A percentile compares a stretch with the other conserved stretches of the same genome.
Evolutionary conservation across 805 yeast genomes (phyloP).

Genomic region (Monosporozyma aerobia): DNA sequence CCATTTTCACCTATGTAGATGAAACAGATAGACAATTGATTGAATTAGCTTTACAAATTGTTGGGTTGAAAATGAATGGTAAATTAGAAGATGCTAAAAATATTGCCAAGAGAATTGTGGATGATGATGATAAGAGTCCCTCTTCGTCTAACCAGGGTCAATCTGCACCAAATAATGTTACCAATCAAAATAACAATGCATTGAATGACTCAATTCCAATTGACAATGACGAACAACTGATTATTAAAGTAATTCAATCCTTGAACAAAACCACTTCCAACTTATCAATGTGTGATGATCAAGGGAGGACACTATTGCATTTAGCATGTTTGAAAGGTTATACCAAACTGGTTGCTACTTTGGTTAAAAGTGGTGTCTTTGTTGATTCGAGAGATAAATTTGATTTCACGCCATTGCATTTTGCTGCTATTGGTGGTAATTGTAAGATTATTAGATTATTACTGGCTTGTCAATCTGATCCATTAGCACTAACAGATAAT

Average conservation of each 20-base stretch:
- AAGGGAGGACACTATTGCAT: constrained; percentile 86
- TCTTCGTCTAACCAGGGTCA: constrained; percentile 1
- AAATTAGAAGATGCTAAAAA: constrained; percentile 89
- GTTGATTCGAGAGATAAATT: constrained; percentile 66
- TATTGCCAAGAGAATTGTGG: constrained; percentile 85
- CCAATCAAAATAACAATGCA: neutral
- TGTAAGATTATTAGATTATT: constrained; percentile 54
- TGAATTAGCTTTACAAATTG: constrained; percentile 92
- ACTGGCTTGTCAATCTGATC: constrained; percentile 54
- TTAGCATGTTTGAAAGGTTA: constrained; percentile 75
- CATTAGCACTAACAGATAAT: constrained; percentile 41
- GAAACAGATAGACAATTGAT: constrained; percentile 92
- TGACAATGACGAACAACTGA: constrained; percentile 31
- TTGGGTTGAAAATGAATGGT: constrained; percentile 95
- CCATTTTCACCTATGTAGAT: constrained; percentile 81
- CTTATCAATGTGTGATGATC: constrained; percentile 69
- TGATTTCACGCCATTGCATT: constrained; percentile 82
- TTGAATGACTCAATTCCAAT: constrained; percentile 4
- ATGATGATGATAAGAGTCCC: constrained; percentile 30
- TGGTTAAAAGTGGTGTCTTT: constrained; percentile 58
- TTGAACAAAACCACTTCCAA: constrained; percentile 59
- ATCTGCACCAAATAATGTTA: neutral
- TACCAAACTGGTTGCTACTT: constrained; percentile 46
- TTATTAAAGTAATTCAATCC: constrained; percentile 50
- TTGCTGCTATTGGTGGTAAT: constrained; percentile 71